These are phyloP conservation scores for Lactarius evosmus DNA, from an alignment of 768 basidiomycete species.

Conservation along the genomic window DNA sequence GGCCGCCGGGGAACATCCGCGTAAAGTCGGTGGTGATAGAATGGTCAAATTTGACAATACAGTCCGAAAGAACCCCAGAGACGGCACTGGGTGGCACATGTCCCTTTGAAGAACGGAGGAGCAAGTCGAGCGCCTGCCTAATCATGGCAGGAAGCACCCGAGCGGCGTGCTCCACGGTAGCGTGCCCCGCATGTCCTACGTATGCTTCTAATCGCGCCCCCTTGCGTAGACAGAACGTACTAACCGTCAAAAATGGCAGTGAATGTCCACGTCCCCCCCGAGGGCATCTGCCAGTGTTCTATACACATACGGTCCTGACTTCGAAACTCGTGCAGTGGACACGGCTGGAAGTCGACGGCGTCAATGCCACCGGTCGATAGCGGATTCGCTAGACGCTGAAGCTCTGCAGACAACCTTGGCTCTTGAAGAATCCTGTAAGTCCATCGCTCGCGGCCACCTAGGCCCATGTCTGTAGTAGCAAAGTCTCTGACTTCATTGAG, in stretches of 20 bases:
- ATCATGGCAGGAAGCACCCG: constrained; percentile 43
- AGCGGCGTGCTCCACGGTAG: constrained; percentile 46
- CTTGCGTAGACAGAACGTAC: constrained; percentile 18
- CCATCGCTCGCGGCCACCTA: constrained; percentile 50
- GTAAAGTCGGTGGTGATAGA: constrained; percentile 44
- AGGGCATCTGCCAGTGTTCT: constrained; percentile 41
- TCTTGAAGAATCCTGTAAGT: constrained; percentile 49
- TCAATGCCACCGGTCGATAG: constrained; percentile 37
- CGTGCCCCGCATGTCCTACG: constrained; percentile 47
- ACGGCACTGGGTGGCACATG: constrained; percentile 35
- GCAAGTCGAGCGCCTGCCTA: constrained; percentile 38
- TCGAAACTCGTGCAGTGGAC: constrained; percentile 35
- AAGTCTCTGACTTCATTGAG: constrained; percentile 54
- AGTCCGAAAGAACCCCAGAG: constrained; percentile 40
- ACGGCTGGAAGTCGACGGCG: constrained; percentile 45
- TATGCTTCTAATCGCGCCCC: constrained; percentile 2
- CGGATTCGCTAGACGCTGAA: constrained; percentile 40
- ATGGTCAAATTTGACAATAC: constrained; percentile 43
- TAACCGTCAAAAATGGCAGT: constrained; percentile 48
- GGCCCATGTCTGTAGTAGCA: constrained; percentile 51
- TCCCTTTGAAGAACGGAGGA: constrained; percentile 32
- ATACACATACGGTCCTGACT: constrained; percentile 44
- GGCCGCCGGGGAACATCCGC: constrained; percentile 50
- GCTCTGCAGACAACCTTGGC: constrained; percentile 39
- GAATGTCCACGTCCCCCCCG: constrained; percentile 43